A percentile compares a stretch with the other conserved stretches of the same genome.
These are phyloP conservation scores for Fusarium sp. DNA, from an alignment of 2,329 filamentous ascomycete species.

Conservation along the genomic window DNA sequence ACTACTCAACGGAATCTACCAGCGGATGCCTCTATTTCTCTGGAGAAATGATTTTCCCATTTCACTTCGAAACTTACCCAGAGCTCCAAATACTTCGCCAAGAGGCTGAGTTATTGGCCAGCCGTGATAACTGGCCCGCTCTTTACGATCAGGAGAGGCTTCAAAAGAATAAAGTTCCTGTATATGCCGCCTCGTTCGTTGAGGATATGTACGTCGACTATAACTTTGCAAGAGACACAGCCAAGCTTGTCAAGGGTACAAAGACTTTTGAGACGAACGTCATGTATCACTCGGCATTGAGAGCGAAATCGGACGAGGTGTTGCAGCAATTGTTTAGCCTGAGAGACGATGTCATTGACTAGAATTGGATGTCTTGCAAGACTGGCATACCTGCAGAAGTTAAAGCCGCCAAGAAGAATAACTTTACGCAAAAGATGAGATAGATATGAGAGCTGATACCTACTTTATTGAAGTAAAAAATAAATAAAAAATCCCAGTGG, in stretches of 20 bases:
- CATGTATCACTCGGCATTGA: conserved; percentile 87
- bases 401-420: background rate
- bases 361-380: conserved; percentile 13
- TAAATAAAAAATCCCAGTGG: background rate
- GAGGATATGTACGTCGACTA: conserved; percentile 96
- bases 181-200: conserved; percentile 84
- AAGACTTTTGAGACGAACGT: conserved; percentile 87
- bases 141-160: conserved; percentile 82
- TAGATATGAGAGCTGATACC: conserved; percentile 1
- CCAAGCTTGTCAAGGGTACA: conserved; percentile 76
- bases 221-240: conserved; percentile 77
- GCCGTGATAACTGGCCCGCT: conserved; percentile 74
- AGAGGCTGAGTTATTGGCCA: conserved; percentile 77
- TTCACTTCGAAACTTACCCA: conserved; percentile 83
- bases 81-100: conserved; percentile 77
- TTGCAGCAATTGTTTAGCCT: conserved; percentile 79
- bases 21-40: conserved; percentile 78
- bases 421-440: background rate
- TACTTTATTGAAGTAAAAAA: background rate
- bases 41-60: conserved; percentile 91
- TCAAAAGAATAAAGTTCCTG: conserved; percentile 80
- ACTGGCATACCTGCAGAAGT: background rate
- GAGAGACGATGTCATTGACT: conserved; percentile 75
- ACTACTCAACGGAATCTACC: conserved; percentile 39
- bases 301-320: conserved; percentile 78